A percentile compares a stretch with the other conserved stretches of the same genome.
phyloP scores from a whole-genome alignment of 192 early-diverging fungal species.

The Chytriomyces sp. region DNA sequence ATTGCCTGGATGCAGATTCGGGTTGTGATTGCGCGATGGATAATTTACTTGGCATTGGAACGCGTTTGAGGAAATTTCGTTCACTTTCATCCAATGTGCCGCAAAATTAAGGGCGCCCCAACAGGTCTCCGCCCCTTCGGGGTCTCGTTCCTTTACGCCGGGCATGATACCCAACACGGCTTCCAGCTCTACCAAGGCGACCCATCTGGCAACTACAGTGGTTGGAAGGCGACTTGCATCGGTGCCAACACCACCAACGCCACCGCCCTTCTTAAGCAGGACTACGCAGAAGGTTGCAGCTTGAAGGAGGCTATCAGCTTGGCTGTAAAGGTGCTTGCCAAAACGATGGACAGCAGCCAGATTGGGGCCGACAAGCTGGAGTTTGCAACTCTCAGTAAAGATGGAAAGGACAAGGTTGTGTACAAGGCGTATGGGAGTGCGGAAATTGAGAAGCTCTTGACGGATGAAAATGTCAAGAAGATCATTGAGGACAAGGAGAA shows the following conservation, averaged over 20 bases:
- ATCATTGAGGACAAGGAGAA: constrained; percentile 36
- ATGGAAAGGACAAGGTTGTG: constrained; percentile 56
- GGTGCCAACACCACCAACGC: constrained; percentile 92
- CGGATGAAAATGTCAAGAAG: constrained; percentile 62
- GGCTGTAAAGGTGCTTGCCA: constrained; percentile 91
- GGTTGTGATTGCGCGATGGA: too few species aligned
- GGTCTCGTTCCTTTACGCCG: constrained; percentile 96
- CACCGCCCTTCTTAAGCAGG: constrained; percentile 91
- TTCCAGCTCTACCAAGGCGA: constrained; percentile 99
- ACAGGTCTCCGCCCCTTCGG: constrained; percentile 93
- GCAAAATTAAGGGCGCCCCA: neutral
- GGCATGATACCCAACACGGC: constrained; percentile 85
- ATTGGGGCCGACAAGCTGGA: constrained; percentile 92
- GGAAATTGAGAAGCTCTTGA: constrained; percentile 82
- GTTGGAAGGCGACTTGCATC: constrained; percentile 99
- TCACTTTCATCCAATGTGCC: neutral
- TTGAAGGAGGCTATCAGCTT: constrained; percentile 87
- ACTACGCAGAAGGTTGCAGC: constrained; percentile 88
- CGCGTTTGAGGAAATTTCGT: constrained; percentile 27
- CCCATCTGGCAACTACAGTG: constrained; percentile 98
- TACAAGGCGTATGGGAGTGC: constrained; percentile 71
- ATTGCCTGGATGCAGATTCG: too few species aligned
- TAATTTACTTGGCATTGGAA: too few species aligned
- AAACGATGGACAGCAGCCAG: constrained; percentile 95
- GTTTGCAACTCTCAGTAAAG: constrained; percentile 81